Percentiles rank a stretch among this genome's conserved stretches.
phyloP scores from a whole-genome alignment of 805 yeast species.

The Starmerella bacillaris region DNA sequence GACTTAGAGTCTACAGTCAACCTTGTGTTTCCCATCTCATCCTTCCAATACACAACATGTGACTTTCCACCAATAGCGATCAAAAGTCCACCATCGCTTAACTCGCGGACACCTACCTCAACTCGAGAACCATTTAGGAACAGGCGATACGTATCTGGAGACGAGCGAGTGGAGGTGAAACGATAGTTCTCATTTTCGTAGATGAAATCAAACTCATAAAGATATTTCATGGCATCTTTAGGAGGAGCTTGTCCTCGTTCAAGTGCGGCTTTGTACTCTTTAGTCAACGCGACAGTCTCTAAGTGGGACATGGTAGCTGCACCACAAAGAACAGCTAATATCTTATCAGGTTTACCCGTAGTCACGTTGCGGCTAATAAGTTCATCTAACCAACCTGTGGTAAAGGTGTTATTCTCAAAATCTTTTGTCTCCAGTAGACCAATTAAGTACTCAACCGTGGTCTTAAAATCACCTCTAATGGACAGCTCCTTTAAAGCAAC shows the following conservation, averaged over 20 bases:
- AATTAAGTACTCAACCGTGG: conserved; percentile 92
- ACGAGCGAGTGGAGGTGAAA: conserved; percentile 88
- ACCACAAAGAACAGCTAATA: conserved; percentile 85
- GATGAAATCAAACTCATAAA: conserved; percentile 85
- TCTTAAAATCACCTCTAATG: conserved; percentile 95
- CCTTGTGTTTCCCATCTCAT: conserved; percentile 90
- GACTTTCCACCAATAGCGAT: conserved; percentile 80
- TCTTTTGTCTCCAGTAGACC: conserved; percentile 90
- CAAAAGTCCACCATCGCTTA: conserved; percentile 88
- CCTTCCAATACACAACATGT: conserved; percentile 93
- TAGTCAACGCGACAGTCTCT: conserved; percentile 49
- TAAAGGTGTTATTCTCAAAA: conserved; percentile 87
- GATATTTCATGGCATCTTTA: conserved; percentile 61
- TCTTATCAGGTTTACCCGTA: conserved; percentile 89
- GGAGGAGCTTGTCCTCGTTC: conserved; percentile 93
- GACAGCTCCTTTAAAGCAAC: conserved; percentile 92
- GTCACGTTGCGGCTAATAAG: conserved; percentile 83
- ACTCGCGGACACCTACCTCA: conserved; percentile 69
- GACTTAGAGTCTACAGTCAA: conserved; percentile 90
- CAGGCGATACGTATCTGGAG: conserved; percentile 65
- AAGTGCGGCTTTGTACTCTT: conserved; percentile 54
- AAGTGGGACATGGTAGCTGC: conserved; percentile 92
- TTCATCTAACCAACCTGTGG: conserved; percentile 98
- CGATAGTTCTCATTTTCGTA: conserved; percentile 86
- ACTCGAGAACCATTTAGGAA: conserved; percentile 86